A percentile compares a stretch with the other conserved stretches of the same genome.
Evolutionary conservation across 495 filamentous ascomycete genomes (phyloP).

Genomic region (Arthonia radiata): DNA sequence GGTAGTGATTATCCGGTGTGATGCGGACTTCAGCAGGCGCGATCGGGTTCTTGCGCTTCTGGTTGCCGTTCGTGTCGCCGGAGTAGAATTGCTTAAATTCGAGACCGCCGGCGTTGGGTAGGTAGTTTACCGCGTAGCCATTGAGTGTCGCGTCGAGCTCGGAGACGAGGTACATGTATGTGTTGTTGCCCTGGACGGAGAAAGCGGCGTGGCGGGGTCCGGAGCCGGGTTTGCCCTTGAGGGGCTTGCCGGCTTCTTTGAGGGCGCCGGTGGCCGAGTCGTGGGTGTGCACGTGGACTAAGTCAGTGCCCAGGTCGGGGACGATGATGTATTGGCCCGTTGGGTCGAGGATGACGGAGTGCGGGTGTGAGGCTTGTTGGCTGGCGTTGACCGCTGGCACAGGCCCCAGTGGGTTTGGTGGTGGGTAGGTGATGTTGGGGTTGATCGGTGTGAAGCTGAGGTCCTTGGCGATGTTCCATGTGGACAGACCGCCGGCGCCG

Average conservation of each 20-base stretch:
- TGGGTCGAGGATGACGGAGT: constrained; percentile 45
- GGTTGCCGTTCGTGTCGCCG: constrained; percentile 7
- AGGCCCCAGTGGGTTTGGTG: constrained; percentile 10
- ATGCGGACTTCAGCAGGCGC: too few relatives aligned
- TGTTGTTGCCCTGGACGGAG: constrained; percentile 14
- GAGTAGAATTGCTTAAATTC: constrained; percentile 19
- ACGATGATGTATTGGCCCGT: constrained; percentile 35
- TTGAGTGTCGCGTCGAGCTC: constrained; percentile 36
- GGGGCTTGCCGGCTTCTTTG: constrained; percentile 3
- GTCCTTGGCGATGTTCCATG: constrained; percentile 7
- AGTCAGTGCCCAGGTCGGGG: constrained; percentile 48
- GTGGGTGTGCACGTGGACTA: constrained; percentile 37
- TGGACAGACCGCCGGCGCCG: too few relatives aligned
- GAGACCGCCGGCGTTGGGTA: constrained; percentile 16
- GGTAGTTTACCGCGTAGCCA: constrained; percentile 33
- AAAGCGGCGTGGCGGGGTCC: constrained; percentile 50
- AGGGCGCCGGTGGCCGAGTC: constrained; percentile 11
- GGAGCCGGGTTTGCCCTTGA: constrained; percentile 19
- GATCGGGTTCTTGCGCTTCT: too few relatives aligned
- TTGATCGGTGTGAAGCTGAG: constrained; percentile 1
- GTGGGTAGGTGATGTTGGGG: constrained; percentile 6
- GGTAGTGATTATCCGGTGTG: constrained; percentile 30
- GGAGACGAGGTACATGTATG: constrained; percentile 32
- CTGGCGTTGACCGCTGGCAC: constrained; percentile 9
- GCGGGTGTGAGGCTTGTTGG: constrained; percentile 45